These are phyloP conservation scores for Myriangium duriaei DNA, from an alignment of 2,329 filamentous ascomycete species.

Conservation along the genomic window DNA sequence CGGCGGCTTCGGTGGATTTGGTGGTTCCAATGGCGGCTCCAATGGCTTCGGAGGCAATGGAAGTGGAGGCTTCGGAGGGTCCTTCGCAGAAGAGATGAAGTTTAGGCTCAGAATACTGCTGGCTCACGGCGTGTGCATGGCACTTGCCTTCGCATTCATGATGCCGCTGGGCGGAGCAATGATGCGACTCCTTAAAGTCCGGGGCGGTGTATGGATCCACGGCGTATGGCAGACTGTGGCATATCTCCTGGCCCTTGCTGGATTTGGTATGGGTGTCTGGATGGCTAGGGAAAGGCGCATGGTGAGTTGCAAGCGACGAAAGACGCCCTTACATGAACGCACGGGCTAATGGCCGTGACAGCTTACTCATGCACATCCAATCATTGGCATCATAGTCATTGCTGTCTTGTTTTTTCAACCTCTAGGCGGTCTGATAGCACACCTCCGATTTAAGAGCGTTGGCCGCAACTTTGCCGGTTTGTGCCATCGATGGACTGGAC, in stretches of 20 bases:
- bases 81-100: neutral
- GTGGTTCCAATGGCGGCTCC: neutral
- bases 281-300: neutral
- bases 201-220: constrained; percentile 25
- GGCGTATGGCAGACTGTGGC: constrained; percentile 27
- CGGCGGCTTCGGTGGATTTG: neutral
- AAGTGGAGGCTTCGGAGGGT: too few species aligned
- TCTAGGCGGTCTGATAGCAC: constrained; percentile 43
- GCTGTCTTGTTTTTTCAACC: constrained; percentile 42
- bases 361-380: constrained; percentile 35
- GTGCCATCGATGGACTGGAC: constrained; percentile 39
- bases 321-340: too few species aligned
- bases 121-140: constrained; percentile 22
- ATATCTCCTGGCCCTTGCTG: constrained; percentile 24
- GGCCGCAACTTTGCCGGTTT: constrained; percentile 6
- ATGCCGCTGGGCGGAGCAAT: constrained; percentile 24
- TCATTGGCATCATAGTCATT: constrained; percentile 45
- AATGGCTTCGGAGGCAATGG: neutral
- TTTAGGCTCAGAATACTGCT: constrained; percentile 7
- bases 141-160: constrained; percentile 22
- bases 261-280: constrained; percentile 29
- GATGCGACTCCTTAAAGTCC: constrained; percentile 25
- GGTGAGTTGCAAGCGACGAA: constrained; percentile 12
- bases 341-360: neutral
- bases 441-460: constrained; percentile 39